These are phyloP conservation scores for Pythium myriotylum DNA, from an alignment of 352 stramenopile genomes.

Conservation along the genomic window DNA sequence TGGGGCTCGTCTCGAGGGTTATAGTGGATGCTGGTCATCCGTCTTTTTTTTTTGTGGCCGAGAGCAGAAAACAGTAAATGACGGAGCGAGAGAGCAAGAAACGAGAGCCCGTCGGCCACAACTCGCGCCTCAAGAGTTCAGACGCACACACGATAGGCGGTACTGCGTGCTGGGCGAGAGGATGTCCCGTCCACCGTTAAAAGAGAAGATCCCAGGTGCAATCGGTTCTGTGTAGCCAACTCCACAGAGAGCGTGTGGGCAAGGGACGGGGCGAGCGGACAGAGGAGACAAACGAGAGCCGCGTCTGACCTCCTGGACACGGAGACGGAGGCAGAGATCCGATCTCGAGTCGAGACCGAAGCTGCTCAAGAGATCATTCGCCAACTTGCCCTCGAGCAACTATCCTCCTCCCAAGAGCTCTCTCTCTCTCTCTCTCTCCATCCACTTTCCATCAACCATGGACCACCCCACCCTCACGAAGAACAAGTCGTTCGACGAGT, in stretches of 20 bases:
- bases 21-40: background rate
- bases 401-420: background rate
- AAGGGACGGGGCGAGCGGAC: background rate
- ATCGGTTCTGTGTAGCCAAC: too few species aligned
- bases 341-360: too few species aligned
- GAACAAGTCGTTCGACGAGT: conserved; percentile 21
- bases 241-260: too few species aligned
- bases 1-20: too few species aligned
- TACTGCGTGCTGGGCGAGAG: background rate
- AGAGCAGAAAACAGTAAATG: background rate
- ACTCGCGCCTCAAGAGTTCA: conserved; percentile 3
- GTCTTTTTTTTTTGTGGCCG: background rate
- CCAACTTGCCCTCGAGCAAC: background rate
- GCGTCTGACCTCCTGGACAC: background rate
- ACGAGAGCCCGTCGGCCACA: background rate
- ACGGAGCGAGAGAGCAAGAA: background rate
- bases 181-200: background rate
- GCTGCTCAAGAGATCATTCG: background rate
- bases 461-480: conserved; percentile 10
- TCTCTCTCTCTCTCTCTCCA: too few species aligned
- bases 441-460: too few species aligned
- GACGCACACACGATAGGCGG: background rate
- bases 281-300: background rate
- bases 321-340: too few species aligned
- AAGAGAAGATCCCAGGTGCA: too few species aligned